phyloP scores from a whole-genome alignment of 441 rosid species.

The Iberis amara region DNA sequence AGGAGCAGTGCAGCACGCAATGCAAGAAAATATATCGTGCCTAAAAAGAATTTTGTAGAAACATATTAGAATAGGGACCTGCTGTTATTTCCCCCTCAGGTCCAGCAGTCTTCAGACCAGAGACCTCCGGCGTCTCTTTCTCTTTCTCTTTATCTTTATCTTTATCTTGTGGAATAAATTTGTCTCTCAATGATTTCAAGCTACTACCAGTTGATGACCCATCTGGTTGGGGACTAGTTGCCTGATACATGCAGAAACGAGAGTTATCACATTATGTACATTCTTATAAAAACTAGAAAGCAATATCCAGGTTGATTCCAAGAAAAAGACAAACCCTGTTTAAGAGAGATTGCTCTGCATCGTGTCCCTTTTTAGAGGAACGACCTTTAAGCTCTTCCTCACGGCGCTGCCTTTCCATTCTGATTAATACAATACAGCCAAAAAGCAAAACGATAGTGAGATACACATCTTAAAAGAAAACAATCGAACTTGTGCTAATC shows the following conservation, averaged over 20 bases:
- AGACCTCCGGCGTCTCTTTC: constrained; percentile 45
- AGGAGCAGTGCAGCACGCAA: background rate
- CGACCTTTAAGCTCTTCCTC: constrained; percentile 63
- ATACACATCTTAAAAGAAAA: constrained; percentile 20
- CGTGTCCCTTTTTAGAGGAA: constrained; percentile 60
- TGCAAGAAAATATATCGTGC: background rate
- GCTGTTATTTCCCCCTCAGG: constrained; percentile 72
- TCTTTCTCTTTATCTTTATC: constrained; percentile 54
- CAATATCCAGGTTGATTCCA: constrained; percentile 9
- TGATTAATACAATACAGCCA: constrained; percentile 25
- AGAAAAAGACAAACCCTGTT: constrained; percentile 43
- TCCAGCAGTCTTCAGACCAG: constrained; percentile 65
- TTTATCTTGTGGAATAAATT: constrained; percentile 48
- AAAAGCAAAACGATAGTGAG: background rate
- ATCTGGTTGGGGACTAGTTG: constrained; percentile 65
- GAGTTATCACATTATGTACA: constrained; percentile 4
- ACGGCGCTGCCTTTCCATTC: constrained; percentile 78
- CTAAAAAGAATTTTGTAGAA: background rate
- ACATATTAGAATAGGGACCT: constrained; percentile 35
- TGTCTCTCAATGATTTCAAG: constrained; percentile 60
- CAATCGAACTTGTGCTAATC: constrained; percentile 5
- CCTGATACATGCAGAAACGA: constrained; percentile 37
- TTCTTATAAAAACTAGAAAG: constrained; percentile 1
- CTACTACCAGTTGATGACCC: constrained; percentile 53
- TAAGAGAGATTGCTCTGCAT: constrained; percentile 58